Evolutionary conservation across 2,329 filamentous ascomycete species (phyloP).

Genomic region (Aspergillus phoenicis): DNA sequence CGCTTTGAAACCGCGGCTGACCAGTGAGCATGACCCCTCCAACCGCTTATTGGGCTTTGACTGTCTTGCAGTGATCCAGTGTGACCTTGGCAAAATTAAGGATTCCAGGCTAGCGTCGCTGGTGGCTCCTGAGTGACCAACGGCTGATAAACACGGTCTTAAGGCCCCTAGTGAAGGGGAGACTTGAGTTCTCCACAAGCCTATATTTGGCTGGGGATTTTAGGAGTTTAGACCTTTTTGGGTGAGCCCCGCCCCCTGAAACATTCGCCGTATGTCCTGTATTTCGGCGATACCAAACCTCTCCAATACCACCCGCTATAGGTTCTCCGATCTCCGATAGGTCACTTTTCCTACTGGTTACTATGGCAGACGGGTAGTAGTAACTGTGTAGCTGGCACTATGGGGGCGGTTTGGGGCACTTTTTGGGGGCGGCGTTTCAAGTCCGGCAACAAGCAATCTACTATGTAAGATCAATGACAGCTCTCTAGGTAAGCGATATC

Average conservation of each 20-base stretch:
- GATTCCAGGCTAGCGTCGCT: slow-evolving; percentile 19
- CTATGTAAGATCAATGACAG: background rate
- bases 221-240: slow-evolving; percentile 4
- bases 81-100: slow-evolving; percentile 22
- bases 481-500: background rate
- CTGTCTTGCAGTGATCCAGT: background rate
- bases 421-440: background rate
- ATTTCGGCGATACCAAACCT: background rate
- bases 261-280: slow-evolving; percentile 10
- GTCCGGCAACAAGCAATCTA: background rate
- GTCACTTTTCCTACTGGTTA: background rate
- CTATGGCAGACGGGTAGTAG: background rate
- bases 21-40: slow-evolving; percentile 8
- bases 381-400: background rate
- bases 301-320: background rate
- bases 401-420: background rate
- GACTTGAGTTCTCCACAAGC: slow-evolving; percentile 16
- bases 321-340: background rate
- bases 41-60: slow-evolving; percentile 4
- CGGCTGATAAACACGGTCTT: slow-evolving; percentile 21
- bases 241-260: slow-evolving; percentile 25
- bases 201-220: slow-evolving; percentile 25
- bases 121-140: slow-evolving; percentile 22
- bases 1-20: slow-evolving; percentile 16
- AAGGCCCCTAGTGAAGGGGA: slow-evolving; percentile 6